Conservation (phyloP, 495 filamentous ascomycete genomes). For the Neurospora pannonica region DNA sequence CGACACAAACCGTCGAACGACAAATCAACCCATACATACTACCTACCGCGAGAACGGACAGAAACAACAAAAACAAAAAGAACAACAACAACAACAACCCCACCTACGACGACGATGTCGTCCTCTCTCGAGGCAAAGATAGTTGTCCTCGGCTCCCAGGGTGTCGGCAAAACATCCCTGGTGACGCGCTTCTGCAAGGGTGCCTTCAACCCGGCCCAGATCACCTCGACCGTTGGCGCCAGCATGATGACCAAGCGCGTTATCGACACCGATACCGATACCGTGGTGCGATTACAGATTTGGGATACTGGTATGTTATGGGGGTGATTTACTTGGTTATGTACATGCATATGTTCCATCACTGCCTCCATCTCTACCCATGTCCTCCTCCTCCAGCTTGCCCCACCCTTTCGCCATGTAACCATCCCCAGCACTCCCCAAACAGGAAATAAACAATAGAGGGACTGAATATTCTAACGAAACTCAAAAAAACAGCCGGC, state of each 20-base stretch:
- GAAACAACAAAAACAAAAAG: slow-evolving; percentile 4
- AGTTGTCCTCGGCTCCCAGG: slow-evolving; percentile 80
- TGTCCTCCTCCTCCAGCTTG: background rate
- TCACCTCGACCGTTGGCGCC: slow-evolving; percentile 79
- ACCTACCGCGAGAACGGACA: background rate
- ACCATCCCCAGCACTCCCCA: background rate
- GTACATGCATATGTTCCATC: background rate
- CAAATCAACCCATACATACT: background rate
- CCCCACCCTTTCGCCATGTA: background rate
- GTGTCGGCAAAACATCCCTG: slow-evolving; percentile 91
- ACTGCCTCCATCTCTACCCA: background rate
- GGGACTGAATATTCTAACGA: background rate
- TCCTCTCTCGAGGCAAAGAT: slow-evolving; percentile 85
- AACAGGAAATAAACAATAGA: background rate
- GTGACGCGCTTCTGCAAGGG: slow-evolving; percentile 80
- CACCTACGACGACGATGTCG: slow-evolving; percentile 38
- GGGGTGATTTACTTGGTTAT: background rate
- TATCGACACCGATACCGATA: slow-evolving; percentile 70
- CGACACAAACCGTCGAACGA: background rate
- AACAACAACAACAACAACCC: slow-evolving; percentile 14
- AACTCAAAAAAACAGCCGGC: slow-evolving; percentile 45
- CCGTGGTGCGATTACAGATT: slow-evolving; percentile 74
- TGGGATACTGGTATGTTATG: slow-evolving; percentile 61
- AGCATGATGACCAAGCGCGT: slow-evolving; percentile 92
- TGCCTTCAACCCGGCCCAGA: slow-evolving; percentile 59